Percentiles rank a stretch among this genome's conserved stretches.
Conservation (phyloP, 495 filamentous ascomycete genomes). For the Pyrenopolyporus hunteri region DNA sequence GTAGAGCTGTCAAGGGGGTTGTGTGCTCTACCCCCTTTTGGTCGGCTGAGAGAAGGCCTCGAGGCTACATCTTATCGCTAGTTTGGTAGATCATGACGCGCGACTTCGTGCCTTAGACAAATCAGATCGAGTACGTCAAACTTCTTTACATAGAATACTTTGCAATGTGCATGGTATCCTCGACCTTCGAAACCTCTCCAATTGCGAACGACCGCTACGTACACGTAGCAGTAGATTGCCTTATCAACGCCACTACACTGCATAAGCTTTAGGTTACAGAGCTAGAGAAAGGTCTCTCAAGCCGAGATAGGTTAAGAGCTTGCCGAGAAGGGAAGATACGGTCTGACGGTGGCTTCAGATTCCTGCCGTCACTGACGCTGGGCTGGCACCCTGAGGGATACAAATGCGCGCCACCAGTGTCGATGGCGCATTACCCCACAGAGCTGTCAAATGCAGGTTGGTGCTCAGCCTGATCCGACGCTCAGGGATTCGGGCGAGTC, state of each 20-base stretch:
- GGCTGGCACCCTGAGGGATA: conserved; percentile 15
- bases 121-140: not conserved
- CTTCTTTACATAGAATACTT: not conserved
- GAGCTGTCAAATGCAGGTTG: conserved; percentile 38
- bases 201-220: not conserved
- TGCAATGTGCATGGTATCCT: conserved; percentile 3
- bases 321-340: conserved; percentile 4
- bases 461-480: conserved; percentile 29
- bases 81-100: conserved; percentile 20
- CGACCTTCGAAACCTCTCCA: not conserved
- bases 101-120: conserved; percentile 15
- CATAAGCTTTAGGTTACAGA: not conserved
- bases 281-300: not conserved
- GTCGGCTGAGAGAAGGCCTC: not conserved
- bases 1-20: conserved; percentile 33
- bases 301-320: conserved; percentile 7
- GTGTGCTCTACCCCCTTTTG: conserved; percentile 26
- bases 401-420: conserved; percentile 24
- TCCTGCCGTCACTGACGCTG: conserved; percentile 3
- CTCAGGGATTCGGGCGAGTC: conserved; percentile 16
- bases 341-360: conserved; percentile 6
- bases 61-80: conserved; percentile 27
- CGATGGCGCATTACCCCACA: conserved; percentile 39
- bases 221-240: not conserved
- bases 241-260: conserved; percentile 6